These are phyloP conservation scores for Amanita muscaria DNA, from an alignment of 768 basidiomycete species.

Conservation along the genomic window DNA sequence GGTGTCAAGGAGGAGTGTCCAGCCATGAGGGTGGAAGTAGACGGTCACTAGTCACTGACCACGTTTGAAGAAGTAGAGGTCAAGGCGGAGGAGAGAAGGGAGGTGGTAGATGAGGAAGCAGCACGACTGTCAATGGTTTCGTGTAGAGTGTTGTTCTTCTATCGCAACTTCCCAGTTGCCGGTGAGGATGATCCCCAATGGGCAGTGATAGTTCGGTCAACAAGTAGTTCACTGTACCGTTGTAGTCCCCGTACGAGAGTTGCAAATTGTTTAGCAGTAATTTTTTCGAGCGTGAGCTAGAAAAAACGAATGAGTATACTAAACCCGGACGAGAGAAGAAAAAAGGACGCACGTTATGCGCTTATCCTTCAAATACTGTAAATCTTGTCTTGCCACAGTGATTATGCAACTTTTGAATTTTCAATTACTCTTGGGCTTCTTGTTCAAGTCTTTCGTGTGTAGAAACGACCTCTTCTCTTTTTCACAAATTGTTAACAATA, in stretches of 20 bases:
- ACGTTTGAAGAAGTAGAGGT: no score
- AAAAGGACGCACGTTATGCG: slow-evolving; percentile 46
- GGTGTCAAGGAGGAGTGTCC: no score
- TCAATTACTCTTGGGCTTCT: slow-evolving; percentile 93
- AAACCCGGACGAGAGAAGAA: not conserved
- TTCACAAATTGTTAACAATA: slow-evolving; percentile 67
- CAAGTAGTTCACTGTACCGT: slow-evolving; percentile 91
- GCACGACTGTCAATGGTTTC: slow-evolving; percentile 81
- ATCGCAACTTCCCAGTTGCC: slow-evolving; percentile 90
- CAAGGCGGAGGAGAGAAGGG: no score
- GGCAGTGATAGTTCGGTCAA: slow-evolving; percentile 93
- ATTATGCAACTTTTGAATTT: slow-evolving; percentile 91
- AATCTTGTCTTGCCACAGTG: slow-evolving; percentile 92
- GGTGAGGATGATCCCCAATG: no score
- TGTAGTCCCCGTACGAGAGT: slow-evolving; percentile 95
- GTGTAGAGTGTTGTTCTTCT: slow-evolving; percentile 87
- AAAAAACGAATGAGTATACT: not conserved
- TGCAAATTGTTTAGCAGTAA: slow-evolving; percentile 96
- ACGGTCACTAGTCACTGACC: no score
- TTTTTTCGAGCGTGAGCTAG: slow-evolving; percentile 91
- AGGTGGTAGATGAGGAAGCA: no score
- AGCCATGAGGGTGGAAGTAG: slow-evolving; percentile 90
- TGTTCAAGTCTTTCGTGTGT: no score
- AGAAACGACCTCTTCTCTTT: slow-evolving; percentile 74
- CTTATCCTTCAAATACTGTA: no score